These are phyloP conservation scores for Leccinum glutinopallens DNA, from an alignment of 1,284 basidiomycete genomes.

Conservation along the genomic window DNA sequence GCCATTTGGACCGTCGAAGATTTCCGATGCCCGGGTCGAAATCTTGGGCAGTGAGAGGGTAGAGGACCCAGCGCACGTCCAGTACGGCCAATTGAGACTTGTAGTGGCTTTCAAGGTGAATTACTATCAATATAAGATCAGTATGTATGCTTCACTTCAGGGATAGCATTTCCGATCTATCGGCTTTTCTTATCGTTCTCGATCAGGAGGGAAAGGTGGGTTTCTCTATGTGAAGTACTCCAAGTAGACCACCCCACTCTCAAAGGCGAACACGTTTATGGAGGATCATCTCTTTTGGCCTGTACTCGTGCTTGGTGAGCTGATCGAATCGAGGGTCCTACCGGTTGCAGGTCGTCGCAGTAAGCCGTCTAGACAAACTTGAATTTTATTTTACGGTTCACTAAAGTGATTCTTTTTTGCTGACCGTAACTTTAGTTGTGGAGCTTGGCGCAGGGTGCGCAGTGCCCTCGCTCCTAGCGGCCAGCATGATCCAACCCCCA, in stretches of 20 bases:
- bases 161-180: conserved; percentile 15
- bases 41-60: conserved; percentile 46
- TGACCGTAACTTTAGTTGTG: conserved; percentile 44
- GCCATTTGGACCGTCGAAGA: conserved; percentile 37
- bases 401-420: conserved; percentile 1
- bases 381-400: not conserved
- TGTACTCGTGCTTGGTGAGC: conserved; percentile 63
- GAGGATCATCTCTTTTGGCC: conserved; percentile 76
- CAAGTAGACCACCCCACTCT: conserved; percentile 12
- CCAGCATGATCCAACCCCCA: conserved; percentile 47
- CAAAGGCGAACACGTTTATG: conserved; percentile 65
- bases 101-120: conserved; percentile 57
- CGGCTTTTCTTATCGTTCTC: conserved; percentile 7
- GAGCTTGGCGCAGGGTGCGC: conserved; percentile 71
- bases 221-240: conserved; percentile 5
- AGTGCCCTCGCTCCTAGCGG: conserved; percentile 61
- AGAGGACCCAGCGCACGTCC: conserved; percentile 42
- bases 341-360: conserved; percentile 22
- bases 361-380: conserved; percentile 13
- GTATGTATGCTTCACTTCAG: conserved; percentile 6
- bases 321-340: conserved; percentile 58
- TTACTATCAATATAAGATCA: conserved; percentile 1
- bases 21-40: conserved; percentile 44
- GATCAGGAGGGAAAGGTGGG: conserved; percentile 60
- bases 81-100: conserved; percentile 51